phyloP scores from a whole-genome alignment of 78 protist species.

The Dictyostelium intermedium region DNA sequence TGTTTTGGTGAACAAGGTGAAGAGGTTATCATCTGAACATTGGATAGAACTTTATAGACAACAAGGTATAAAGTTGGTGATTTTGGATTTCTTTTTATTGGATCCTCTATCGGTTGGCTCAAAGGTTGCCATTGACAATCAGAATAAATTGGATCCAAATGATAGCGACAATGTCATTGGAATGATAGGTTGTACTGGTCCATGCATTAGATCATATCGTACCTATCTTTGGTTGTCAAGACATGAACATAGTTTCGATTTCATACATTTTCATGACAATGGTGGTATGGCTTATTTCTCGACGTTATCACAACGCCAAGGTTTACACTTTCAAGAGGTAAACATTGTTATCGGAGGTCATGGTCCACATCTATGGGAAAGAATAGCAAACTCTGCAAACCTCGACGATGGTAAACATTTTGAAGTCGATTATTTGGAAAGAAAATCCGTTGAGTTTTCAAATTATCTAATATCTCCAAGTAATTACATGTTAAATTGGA shows the following conservation, averaged over 20 bases:
- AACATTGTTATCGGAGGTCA: constrained; percentile 60
- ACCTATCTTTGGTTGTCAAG: constrained; percentile 9
- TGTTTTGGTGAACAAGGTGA: constrained; percentile 29
- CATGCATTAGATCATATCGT: constrained; percentile 32
- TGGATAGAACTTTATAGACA: constrained; percentile 26
- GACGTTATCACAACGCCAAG: constrained; percentile 21
- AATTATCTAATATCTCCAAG: constrained; percentile 56
- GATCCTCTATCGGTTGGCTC: neutral
- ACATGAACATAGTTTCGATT: neutral
- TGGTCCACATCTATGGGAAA: constrained; percentile 75
- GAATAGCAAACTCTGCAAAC: constrained; percentile 59
- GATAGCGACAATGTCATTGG: neutral
- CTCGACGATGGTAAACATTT: constrained; percentile 77
- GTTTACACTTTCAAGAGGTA: neutral
- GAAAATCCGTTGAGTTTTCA: constrained; percentile 34
- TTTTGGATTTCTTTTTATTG: neutral
- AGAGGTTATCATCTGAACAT: constrained; percentile 17
- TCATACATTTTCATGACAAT: constrained; percentile 69
- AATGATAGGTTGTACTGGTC: constrained; percentile 62
- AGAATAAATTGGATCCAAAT: neutral
- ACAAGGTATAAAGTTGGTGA: neutral
- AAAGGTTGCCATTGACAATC: neutral
- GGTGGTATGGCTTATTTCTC: constrained; percentile 69
- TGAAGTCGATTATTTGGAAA: constrained; percentile 61
- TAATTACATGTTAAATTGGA: constrained; percentile 72